Percentiles rank a stretch among this genome's conserved stretches.
Conservation (phyloP, 2,329 filamentous ascomycete species). For the Cladophialophora immunda region DNA sequence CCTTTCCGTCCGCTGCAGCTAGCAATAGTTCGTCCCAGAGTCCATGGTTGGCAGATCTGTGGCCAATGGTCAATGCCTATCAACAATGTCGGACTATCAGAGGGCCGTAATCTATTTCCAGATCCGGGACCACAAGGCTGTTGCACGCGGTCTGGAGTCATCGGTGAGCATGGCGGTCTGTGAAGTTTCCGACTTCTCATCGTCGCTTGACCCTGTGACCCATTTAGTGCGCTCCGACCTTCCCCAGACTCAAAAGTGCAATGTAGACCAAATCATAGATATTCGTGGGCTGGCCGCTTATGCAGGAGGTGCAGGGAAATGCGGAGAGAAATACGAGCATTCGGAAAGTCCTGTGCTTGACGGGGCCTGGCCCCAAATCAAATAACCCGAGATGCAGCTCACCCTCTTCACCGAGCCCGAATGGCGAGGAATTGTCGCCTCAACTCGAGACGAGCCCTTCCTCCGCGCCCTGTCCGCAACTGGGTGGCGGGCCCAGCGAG, state of each 20-base stretch:
- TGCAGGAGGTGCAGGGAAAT: conserved; percentile 18
- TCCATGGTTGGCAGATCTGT: conserved; percentile 9
- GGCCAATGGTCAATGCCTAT: conserved; percentile 6
- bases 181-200: conserved; percentile 24
- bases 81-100: conserved; percentile 19
- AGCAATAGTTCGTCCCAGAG: conserved; percentile 13
- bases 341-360: conserved; percentile 18
- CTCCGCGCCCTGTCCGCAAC: background rate
- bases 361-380: background rate
- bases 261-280: conserved; percentile 24
- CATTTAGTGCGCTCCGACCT: conserved; percentile 11
- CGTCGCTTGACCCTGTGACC: conserved; percentile 26
- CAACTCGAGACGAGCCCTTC: background rate
- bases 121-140: conserved; percentile 7
- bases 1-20: conserved; percentile 15
- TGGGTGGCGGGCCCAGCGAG: background rate
- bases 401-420: background rate
- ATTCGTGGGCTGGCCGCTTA: conserved; percentile 26
- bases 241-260: conserved; percentile 34
- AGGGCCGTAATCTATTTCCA: conserved; percentile 18
- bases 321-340: conserved; percentile 17
- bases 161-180: conserved; percentile 25
- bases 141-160: conserved; percentile 12
- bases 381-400: conserved; percentile 4
- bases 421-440: background rate